Percentiles rank a stretch among this genome's conserved stretches.
phyloP scores from a whole-genome alignment of 257 asterid genomes.

The Nicotiana noctiflora region DNA sequence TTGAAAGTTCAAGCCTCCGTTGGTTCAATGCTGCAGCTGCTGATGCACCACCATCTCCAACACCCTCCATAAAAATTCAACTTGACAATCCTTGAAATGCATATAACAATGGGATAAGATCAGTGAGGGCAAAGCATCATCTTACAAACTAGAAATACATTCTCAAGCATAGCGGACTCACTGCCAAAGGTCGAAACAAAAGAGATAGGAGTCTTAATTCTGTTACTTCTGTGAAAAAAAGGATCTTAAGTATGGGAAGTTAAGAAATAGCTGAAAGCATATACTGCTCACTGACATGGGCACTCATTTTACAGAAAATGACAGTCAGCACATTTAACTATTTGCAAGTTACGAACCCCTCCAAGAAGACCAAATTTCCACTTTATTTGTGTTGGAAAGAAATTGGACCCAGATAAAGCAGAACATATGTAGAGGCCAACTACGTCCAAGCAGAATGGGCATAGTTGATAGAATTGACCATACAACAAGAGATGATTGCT shows the following conservation, averaged over 20 bases:
- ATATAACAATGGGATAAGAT: neutral
- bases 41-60: conserved; percentile 38
- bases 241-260: neutral
- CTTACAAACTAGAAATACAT: neutral
- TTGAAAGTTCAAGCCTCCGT: conserved; percentile 53
- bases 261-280: neutral
- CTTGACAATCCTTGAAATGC: conserved; percentile 17
- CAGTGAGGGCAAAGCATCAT: neutral
- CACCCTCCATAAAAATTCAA: conserved; percentile 31
- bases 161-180: neutral
- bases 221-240: neutral
- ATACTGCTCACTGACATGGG: neutral
- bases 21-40: conserved; percentile 69
- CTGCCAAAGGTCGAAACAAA: neutral
- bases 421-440: neutral
- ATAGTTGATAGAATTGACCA: neutral
- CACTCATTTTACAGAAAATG: neutral
- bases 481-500: too few relatives aligned
- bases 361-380: neutral
- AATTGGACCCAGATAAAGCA: neutral
- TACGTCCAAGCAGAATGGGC: too few relatives aligned
- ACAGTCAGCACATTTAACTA: neutral
- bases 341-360: neutral
- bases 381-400: neutral
- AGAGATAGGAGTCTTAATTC: neutral